phyloP scores from a whole-genome alignment of 164 flowering plant genomes.

The Annona cherimola region DNA sequence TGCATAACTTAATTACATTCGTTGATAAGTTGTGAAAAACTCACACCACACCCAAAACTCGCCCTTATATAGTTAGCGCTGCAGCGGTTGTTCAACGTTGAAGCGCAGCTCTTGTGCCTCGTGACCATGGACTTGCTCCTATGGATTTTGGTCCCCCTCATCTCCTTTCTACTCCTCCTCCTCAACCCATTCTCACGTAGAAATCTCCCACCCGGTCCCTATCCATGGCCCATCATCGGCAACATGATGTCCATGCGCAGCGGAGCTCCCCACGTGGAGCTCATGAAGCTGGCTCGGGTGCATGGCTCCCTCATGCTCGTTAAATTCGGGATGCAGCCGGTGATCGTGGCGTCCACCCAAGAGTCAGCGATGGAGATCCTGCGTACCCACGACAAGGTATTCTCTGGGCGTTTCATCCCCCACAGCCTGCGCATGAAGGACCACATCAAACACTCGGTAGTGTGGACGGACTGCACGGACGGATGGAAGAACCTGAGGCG shows the following conservation, averaged over 20 bases:
- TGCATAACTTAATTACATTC: no score
- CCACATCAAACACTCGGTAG: conserved; percentile 12
- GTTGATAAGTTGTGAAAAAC: not conserved
- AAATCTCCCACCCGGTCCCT: conserved; percentile 38
- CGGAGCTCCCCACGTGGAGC: conserved; percentile 17
- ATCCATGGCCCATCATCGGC: conserved; percentile 40
- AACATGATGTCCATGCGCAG: conserved; percentile 21
- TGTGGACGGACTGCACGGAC: conserved; percentile 30
- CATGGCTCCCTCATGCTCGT: conserved; percentile 35
- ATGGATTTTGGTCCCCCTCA: not conserved
- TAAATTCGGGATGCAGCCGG: conserved; percentile 23
- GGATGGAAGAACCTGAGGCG: conserved; percentile 29
- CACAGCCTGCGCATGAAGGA: conserved; percentile 2
- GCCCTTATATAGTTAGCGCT: not conserved
- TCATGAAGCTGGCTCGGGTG: conserved; percentile 13
- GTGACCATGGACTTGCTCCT: conserved; percentile 2
- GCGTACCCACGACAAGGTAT: conserved; percentile 18
- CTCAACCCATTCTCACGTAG: not conserved
- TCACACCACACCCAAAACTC: not conserved
- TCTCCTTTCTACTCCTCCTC: not conserved
- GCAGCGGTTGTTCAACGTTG: not conserved
- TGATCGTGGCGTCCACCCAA: conserved; percentile 25
- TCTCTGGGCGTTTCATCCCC: conserved; percentile 19
- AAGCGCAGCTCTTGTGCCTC: not conserved
- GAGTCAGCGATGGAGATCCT: conserved; percentile 28